A percentile compares a stretch with the other conserved stretches of the same genome.
phyloP scores from a whole-genome alignment of 1,139 yeast genomes.

The Blastobotrys illinoisensis region DNA sequence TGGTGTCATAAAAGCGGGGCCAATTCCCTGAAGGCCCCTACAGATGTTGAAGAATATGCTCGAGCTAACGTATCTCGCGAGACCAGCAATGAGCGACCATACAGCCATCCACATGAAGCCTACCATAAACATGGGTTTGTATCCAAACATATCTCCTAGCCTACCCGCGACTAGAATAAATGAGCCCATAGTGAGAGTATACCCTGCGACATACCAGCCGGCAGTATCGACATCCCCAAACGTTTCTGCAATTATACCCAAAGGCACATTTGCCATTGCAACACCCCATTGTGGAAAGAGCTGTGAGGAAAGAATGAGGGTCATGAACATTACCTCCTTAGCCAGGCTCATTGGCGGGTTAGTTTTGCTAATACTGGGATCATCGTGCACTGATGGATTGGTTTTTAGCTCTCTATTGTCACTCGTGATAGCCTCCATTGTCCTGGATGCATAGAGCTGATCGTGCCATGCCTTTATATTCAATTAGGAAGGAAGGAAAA shows the following conservation, averaged over 20 bases:
- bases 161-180: slow-evolving; percentile 57
- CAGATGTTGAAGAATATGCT: no score
- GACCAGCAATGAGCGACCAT: no score
- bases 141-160: slow-evolving; percentile 58
- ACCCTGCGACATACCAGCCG: slow-evolving; percentile 57
- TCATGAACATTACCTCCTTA: slow-evolving; percentile 27
- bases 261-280: slow-evolving; percentile 43
- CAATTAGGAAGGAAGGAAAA: no score
- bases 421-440: no score
- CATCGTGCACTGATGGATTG: not conserved
- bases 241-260: slow-evolving; percentile 35
- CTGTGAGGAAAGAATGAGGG: slow-evolving; percentile 40
- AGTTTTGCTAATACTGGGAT: not conserved
- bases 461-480: no score
- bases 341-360: not conserved
- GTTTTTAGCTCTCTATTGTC: not conserved
- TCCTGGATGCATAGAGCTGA: no score
- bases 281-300: slow-evolving; percentile 48
- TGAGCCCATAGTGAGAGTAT: slow-evolving; percentile 56
- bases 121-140: no score
- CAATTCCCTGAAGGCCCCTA: no score
- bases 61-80: no score
- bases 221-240: slow-evolving; percentile 40
- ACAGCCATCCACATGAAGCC: no score
- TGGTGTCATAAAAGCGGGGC: no score